Conservation (phyloP, 768 basidiomycete species). For the Boletus subparvulus region DNA sequence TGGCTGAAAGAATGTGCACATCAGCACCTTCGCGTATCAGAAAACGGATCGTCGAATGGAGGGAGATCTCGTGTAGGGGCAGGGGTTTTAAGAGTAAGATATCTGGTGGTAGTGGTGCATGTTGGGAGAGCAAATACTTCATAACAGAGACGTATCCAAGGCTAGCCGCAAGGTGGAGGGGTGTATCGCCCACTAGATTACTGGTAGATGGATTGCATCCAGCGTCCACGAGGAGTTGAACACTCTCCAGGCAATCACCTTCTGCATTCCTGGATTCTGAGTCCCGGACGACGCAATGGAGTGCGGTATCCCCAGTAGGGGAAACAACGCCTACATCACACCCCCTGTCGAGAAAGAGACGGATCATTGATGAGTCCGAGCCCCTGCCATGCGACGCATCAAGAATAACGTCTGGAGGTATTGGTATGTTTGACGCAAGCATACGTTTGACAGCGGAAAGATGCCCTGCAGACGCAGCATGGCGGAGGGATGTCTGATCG, state of each 20-base stretch:
- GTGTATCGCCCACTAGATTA: not conserved
- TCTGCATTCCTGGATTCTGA: not conserved
- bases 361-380: not conserved
- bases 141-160: not conserved
- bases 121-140: not conserved
- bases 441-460: not conserved
- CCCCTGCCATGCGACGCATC: not conserved
- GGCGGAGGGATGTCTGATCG: not conserved
- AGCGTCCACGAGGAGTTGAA: not conserved
- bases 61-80: too few species aligned
- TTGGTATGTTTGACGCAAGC: not conserved
- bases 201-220: not conserved
- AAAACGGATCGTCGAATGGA: not conserved
- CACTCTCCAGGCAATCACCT: not conserved
- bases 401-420: slow-evolving; percentile 3
- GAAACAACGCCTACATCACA: not conserved
- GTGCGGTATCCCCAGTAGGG: not conserved
- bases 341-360: not conserved
- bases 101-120: not conserved
- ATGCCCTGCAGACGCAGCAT: not conserved
- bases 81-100: not conserved
- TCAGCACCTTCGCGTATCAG: not conserved
- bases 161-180: not conserved
- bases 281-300: not conserved
- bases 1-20: not conserved